Base-by-base conservation (phyloP, 306 rosid genomes). In the Crotalaria pallida region DNA sequence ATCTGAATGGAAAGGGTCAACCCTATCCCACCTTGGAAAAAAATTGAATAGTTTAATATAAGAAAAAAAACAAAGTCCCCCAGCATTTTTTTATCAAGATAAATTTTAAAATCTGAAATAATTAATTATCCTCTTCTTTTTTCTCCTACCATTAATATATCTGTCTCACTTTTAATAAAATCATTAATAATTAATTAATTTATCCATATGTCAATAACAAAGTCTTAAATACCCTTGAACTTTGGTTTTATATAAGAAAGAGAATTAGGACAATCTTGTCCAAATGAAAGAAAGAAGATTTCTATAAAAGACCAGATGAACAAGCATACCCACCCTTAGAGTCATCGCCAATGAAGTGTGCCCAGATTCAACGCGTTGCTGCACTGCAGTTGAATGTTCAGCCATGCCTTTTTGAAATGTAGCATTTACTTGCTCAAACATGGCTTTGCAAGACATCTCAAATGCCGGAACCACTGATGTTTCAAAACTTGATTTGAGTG, bases 361-460 rank as follows among this genome's bases (percentile, higher is more conserved):
- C 13, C 87, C 74, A 40, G 96, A 82, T 59, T 95, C 99, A 45
- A 89, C 82, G 47, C 88, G 96, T 78, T 95, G 99, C 82, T 86
- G 91, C 53, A 87, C 84, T 10, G 83, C 89, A 71, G 80, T 60
- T 13, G 97, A 64, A 76, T 95, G 97, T 78, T 95, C 99, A 65
- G 72, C 75, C 90, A 91, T 83, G 86, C 99, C 99, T 77, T 89
- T 91, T 76, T 95, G 99, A 67, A 95, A 95, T 15, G 99, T 89
- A 44, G 86, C 65, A 82, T 95, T 97, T 29, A 95, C 85, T 89
- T 91, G 99, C 77, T 95, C 97, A 84, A 95, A 95, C 99, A 95
- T 86, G 56, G 90, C 81, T 85, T 84, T 95, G 85, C 97, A 95
- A 48, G 97, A 83, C 84, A 79, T 84, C 83, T 95, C 99, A 78